These are phyloP conservation scores for Lecanoromycetidae sp. DNA, from an alignment of 2,329 filamentous ascomycete genomes.

Conservation along the genomic window DNA sequence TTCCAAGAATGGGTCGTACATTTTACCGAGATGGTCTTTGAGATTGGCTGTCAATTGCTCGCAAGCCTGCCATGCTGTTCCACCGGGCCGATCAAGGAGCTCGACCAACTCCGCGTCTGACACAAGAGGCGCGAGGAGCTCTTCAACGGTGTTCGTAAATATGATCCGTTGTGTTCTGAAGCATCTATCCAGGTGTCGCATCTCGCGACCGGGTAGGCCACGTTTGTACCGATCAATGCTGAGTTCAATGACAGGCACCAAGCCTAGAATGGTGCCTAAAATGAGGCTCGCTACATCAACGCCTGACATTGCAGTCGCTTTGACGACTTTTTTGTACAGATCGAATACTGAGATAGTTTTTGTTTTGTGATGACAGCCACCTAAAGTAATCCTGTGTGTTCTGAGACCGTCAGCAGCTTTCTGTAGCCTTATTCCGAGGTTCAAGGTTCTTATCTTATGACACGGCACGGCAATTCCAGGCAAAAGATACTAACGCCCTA, in stretches of 20 bases:
- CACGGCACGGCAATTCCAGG: neutral
- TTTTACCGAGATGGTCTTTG: neutral
- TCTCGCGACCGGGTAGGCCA: neutral
- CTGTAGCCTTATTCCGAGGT: too few relatives aligned
- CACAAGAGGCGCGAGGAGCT: neutral
- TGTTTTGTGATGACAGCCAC: neutral
- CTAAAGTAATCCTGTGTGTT: too few relatives aligned
- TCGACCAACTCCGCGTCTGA: neutral
- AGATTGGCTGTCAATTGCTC: neutral
- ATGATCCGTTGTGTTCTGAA: conserved; percentile 4
- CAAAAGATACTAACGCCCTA: neutral
- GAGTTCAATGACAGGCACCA: neutral
- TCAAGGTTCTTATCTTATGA: neutral
- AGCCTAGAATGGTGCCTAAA: neutral
- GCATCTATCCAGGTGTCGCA: neutral
- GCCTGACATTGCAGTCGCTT: neutral
- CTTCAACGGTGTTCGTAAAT: conserved; percentile 3
- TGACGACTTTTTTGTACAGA: neutral
- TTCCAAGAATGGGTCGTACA: neutral
- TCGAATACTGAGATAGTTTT: neutral
- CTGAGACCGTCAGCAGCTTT: too few relatives aligned
- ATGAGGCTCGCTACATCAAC: too few relatives aligned
- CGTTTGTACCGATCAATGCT: conserved; percentile 1
- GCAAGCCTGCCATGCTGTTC: neutral
- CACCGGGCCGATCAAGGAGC: neutral